Conservation (phyloP, 129 eudicot species). For the Scalesia atractyloides region DNA sequence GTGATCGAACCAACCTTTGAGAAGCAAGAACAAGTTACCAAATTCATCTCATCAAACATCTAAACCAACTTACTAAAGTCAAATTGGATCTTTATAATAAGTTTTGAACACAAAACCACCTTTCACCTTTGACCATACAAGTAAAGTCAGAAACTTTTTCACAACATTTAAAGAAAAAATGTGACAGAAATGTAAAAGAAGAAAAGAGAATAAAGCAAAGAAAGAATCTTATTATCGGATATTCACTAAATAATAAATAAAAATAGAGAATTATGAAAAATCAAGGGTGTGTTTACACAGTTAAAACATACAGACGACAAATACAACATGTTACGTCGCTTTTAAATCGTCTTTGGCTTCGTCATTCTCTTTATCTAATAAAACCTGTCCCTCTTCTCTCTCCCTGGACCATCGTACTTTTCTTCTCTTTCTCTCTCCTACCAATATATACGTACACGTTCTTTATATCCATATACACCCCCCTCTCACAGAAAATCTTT, state of each 20-base stretch:
- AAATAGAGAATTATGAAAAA: too few relatives aligned
- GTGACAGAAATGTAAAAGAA: not conserved
- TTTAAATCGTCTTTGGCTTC: slow-evolving; percentile 25
- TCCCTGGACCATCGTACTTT: slow-evolving; percentile 43
- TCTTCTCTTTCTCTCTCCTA: slow-evolving; percentile 30
- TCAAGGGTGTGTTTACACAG: not conserved
- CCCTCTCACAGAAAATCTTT: slow-evolving; percentile 1
- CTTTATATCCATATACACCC: slow-evolving; percentile 15
- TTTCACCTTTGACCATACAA: not conserved
- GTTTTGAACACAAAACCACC: not conserved
- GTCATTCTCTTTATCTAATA: slow-evolving; percentile 27
- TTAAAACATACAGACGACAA: slow-evolving; percentile 9
- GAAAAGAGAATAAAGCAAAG: slow-evolving; percentile 13
- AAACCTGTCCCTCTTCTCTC: slow-evolving; percentile 18
- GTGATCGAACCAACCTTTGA: not conserved
- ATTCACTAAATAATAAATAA: not conserved
- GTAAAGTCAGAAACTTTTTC: slow-evolving; percentile 7
- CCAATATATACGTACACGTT: slow-evolving; percentile 14
- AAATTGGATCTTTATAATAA: not conserved
- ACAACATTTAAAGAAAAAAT: not conserved
- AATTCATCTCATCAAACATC: too few relatives aligned
- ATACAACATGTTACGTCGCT: slow-evolving; percentile 21
- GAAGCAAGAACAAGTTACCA: not conserved
- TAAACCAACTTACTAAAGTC: not conserved
- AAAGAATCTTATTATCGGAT: not conserved